These are phyloP conservation scores for Cynara cardunculus DNA, from an alignment of 129 eudicot genomes.

Conservation along the genomic window DNA sequence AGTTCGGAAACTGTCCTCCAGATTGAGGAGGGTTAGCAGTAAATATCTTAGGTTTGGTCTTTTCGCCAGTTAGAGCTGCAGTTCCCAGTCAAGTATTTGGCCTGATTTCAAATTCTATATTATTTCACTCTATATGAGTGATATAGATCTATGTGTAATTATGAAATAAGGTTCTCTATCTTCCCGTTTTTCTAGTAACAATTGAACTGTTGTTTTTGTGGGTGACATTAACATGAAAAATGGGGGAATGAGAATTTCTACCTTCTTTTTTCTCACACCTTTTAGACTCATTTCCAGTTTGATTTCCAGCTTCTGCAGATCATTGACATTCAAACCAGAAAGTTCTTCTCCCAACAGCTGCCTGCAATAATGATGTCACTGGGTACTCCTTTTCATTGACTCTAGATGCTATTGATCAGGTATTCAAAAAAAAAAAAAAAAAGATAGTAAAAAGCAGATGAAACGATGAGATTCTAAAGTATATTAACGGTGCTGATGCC, in stretches of 20 bases:
- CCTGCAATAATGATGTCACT: constrained; percentile 39
- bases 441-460: neutral
- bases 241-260: constrained; percentile 9
- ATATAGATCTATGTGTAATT: no score
- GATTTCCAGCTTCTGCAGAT: constrained; percentile 56
- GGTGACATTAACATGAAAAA: neutral
- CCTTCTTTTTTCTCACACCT: constrained; percentile 65
- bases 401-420: neutral
- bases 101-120: no score
- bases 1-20: no score
- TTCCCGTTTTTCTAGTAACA: neutral
- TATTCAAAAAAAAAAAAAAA: neutral
- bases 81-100: no score
- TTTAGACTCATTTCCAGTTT: constrained; percentile 57
- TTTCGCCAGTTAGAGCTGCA: no score
- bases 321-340: constrained; percentile 52
- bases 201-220: neutral
- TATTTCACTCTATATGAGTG: no score
- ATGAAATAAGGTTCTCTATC: no score
- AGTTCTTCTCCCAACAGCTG: constrained; percentile 72
- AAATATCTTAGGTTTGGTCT: no score
- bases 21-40: no score
- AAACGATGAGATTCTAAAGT: neutral
- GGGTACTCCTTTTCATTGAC: neutral
- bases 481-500: neutral